Conservation (phyloP, 768 basidiomycete genomes). For the Basidioascus undulatus region DNA sequence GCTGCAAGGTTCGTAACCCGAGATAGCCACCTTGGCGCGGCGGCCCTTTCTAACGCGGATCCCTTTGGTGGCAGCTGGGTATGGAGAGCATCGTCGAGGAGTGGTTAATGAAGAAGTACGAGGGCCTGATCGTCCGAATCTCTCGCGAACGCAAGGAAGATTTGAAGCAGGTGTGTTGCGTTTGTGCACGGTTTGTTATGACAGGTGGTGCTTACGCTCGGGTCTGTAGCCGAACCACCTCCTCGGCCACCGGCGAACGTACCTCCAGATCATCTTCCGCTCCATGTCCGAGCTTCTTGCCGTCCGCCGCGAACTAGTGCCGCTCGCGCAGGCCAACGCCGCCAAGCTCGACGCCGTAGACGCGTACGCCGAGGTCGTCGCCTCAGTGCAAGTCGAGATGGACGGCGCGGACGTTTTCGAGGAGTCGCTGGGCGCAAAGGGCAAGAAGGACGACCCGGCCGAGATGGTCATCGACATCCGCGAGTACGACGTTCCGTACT, state of each 20-base stretch:
- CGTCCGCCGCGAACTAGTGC: conserved; percentile 68
- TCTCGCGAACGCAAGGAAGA: conserved; percentile 73
- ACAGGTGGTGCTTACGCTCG: not conserved
- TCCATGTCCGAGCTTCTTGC: conserved; percentile 79
- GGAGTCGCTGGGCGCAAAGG: not conserved
- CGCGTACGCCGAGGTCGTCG: conserved; percentile 89
- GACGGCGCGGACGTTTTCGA: conserved; percentile 28
- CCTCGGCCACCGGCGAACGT: conserved; percentile 74
- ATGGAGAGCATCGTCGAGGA: conserved; percentile 70
- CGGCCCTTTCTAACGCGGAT: not conserved
- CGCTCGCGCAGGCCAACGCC: conserved; percentile 68
- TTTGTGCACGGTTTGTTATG: not conserved
- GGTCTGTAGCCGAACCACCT: conserved; percentile 56
- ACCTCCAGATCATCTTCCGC: conserved; percentile 67
- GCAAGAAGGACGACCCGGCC: conserved; percentile 37
- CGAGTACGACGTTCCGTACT: conserved; percentile 93
- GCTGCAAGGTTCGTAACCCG: conserved; percentile 49
- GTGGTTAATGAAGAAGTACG: conserved; percentile 81
- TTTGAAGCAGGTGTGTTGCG: conserved; percentile 34
- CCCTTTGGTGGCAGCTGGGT: not conserved
- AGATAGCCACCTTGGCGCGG: no score
- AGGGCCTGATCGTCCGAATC: conserved; percentile 58
- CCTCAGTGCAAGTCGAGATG: conserved; percentile 30
- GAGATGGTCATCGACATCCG: conserved; percentile 83
- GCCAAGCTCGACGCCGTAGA: conserved; percentile 87